A percentile compares a stretch with the other conserved stretches of the same genome.
These are phyloP conservation scores for Monilinia fructigena DNA, from an alignment of 2,329 filamentous ascomycete genomes.

Conservation along the genomic window DNA sequence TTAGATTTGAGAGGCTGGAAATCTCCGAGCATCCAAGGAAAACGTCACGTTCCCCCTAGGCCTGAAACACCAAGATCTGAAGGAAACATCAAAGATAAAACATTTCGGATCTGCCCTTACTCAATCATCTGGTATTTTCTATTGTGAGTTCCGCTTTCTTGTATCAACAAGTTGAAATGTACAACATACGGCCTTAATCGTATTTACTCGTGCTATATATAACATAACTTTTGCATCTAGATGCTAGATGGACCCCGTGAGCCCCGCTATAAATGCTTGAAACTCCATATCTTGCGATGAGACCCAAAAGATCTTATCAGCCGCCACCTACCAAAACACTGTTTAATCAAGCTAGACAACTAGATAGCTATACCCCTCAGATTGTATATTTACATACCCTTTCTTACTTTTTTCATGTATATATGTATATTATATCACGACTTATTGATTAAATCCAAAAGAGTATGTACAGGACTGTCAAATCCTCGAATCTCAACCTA, in stretches of 20 bases:
- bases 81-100: constrained; percentile 1
- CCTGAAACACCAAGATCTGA: background rate
- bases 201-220: background rate
- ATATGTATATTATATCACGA: background rate
- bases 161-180: background rate
- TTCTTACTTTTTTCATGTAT: background rate
- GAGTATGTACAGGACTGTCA: background rate
- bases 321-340: constrained; percentile 6
- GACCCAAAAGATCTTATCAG: constrained; percentile 10
- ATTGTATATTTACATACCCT: background rate
- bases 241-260: background rate
- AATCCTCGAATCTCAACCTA: background rate
- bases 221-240: background rate
- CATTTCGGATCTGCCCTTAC: background rate
- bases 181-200: no score
- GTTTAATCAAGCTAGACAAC: background rate
- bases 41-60: background rate
- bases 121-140: background rate
- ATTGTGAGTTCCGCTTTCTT: background rate
- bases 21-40: constrained; percentile 4
- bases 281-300: constrained; percentile 15
- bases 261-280: constrained; percentile 1
- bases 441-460: background rate
- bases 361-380: background rate
- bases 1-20: background rate